Evolutionary conservation across 2,329 filamentous ascomycete species (phyloP), one percentile per base, ranked within the genome.

Genomic region (Pyricularia sp.): DNA sequence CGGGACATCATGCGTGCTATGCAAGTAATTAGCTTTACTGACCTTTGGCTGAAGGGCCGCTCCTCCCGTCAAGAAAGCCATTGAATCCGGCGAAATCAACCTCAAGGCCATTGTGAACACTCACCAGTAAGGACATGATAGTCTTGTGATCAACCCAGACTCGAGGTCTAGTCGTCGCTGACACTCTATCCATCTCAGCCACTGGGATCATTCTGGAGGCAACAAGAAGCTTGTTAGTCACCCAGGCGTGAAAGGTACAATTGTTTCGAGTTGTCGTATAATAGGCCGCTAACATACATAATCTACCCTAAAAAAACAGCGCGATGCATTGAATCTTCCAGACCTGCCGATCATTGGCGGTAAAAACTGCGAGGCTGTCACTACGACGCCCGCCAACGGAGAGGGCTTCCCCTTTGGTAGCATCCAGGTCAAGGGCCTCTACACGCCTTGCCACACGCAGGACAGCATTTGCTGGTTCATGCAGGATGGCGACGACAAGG

Each of bases 381-480:
- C 90, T 28, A 84, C 84, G 73, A 96, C 91, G 0, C 94, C 94
- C 0, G 80, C 81, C 2, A 87, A 98, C 77, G 88, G 89, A 58
- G 88, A 92, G 72, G 87, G 84, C 3, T 97, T 97, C 83, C 90
- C 87, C 71, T 88, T 99, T 71, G 95, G 95, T 69, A 85, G 86
- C 73, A 95, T 99, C 78, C 85, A 86, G 17, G 90, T 97, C 69
- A 94, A 87, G 77, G 91, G 92, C 28, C 83, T 98, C n/a, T 92
- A 98, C 80, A 99, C 95, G 14, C 95, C 95, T 1, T 99, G 95
- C 79, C 95, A 99, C 78, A 99, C 95, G 1, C 94, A 97, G 81
- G 95, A 99, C 81, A 97, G 94, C 79, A 97, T 99, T 77, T 99
- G 95, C 84, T 99, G 90, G 82, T 92, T 89, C 73, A 89, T 95